A percentile compares a stretch with the other conserved stretches of the same genome.
Conservation (phyloP, 2,329 filamentous ascomycete genomes). For the Leptoxyphium fumago region DNA sequence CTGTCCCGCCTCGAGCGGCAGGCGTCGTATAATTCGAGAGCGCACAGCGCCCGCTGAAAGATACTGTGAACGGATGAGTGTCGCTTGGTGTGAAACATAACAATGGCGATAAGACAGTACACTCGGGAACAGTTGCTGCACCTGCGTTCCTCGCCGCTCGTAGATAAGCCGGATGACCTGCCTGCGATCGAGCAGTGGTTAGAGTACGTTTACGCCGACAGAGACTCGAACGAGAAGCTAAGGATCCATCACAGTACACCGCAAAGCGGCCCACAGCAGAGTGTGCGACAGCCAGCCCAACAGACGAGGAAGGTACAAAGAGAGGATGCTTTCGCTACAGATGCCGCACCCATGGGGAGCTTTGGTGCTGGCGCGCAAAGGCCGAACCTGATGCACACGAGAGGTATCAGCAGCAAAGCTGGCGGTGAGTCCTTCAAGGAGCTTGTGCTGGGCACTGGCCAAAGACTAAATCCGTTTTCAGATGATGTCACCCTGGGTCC, state of each 20-base stretch:
- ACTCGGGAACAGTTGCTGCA: conserved; percentile 59
- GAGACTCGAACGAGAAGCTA: conserved; percentile 22
- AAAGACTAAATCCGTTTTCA: conserved; percentile 17
- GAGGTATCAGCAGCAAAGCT: conserved; percentile 8
- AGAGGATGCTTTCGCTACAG: conserved; percentile 5
- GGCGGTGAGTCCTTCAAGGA: conserved; percentile 12
- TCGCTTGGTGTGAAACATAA: conserved; percentile 3
- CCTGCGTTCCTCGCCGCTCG: conserved; percentile 69
- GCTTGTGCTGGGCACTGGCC: neutral
- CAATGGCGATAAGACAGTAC: conserved; percentile 43
- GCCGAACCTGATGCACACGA: conserved; percentile 16
- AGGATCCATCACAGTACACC: conserved; percentile 22
- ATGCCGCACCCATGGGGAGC: conserved; percentile 21
- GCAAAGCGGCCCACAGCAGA: conserved; percentile 6
- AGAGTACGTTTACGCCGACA: conserved; percentile 47
- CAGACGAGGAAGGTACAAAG: neutral
- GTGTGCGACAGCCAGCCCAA: conserved; percentile 8
- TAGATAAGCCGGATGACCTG: conserved; percentile 61
- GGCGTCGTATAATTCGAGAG: neutral
- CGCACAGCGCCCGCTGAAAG: no score
- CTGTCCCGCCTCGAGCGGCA: neutral
- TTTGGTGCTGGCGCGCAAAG: conserved; percentile 19
- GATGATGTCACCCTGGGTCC: conserved; percentile 81
- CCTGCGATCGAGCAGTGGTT: conserved; percentile 91
- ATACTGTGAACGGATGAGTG: no score